Conservation (phyloP, 2,329 filamentous ascomycete genomes). For the Pseudogymnoascus sp. region DNA sequence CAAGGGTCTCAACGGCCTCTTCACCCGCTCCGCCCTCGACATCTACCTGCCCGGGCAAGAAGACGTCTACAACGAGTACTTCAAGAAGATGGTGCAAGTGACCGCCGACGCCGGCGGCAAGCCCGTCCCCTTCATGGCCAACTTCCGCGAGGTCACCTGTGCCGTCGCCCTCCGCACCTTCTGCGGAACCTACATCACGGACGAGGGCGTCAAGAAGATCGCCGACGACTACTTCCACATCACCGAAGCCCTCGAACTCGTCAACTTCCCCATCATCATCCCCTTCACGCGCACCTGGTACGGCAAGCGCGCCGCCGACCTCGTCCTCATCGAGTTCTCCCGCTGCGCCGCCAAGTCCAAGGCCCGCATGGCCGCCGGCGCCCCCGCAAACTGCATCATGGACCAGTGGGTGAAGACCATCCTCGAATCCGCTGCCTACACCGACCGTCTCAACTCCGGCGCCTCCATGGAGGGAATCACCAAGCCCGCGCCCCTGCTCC, state of each 20-base stretch:
- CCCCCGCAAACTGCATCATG: slow-evolving; percentile 85
- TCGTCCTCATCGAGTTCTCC: slow-evolving; percentile 82
- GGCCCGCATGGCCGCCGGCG: slow-evolving; percentile 82
- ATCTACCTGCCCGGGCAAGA: slow-evolving; percentile 88
- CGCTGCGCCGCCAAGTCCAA: slow-evolving; percentile 92
- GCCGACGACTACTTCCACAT: slow-evolving; percentile 96
- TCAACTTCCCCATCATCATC: slow-evolving; percentile 96
- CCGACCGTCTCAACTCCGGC: slow-evolving; percentile 69
- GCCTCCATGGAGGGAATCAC: slow-evolving; percentile 60
- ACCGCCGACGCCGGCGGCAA: slow-evolving; percentile 67
- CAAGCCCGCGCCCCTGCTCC: slow-evolving; percentile 77
- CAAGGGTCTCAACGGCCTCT: slow-evolving; percentile 90
- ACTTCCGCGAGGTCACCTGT: slow-evolving; percentile 92
- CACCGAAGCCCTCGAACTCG: slow-evolving; percentile 88
- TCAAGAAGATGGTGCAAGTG: slow-evolving; percentile 68
- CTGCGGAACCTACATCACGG: slow-evolving; percentile 88
- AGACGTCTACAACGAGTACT: slow-evolving; percentile 84
- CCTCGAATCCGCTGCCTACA: slow-evolving; percentile 77
- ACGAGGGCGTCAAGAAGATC: slow-evolving; percentile 86
- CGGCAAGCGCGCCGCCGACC: slow-evolving; percentile 89
- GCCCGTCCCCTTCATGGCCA: slow-evolving; percentile 79
- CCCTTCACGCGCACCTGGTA: slow-evolving; percentile 96
- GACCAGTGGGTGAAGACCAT: slow-evolving; percentile 90
- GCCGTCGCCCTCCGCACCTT: slow-evolving; percentile 96
- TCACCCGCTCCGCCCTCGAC: slow-evolving; percentile 84